phyloP scores from a whole-genome alignment of 805 yeast genomes.

The Cyberlindnera euphorbiiphila region DNA sequence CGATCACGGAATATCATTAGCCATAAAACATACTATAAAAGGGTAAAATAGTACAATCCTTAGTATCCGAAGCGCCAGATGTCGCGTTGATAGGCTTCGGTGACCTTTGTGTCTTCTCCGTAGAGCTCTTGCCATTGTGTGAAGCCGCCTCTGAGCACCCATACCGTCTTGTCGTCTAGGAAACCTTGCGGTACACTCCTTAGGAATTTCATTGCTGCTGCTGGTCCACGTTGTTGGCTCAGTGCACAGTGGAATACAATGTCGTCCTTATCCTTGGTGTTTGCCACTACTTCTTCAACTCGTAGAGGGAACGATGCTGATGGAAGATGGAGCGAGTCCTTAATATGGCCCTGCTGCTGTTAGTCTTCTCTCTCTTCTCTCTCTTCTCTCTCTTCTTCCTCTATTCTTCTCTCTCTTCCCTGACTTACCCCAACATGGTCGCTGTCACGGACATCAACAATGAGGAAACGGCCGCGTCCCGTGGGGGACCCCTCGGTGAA shows the following conservation, averaged over 20 bases:
- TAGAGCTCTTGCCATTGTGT: slow-evolving; percentile 74
- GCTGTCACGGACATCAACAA: slow-evolving; percentile 83
- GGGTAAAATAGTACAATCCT: not conserved
- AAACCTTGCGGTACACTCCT: slow-evolving; percentile 28
- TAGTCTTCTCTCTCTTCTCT: not conserved
- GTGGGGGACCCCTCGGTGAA: slow-evolving; percentile 35
- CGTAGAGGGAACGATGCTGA: slow-evolving; percentile 36
- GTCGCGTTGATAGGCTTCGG: slow-evolving; percentile 54
- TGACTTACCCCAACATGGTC: slow-evolving; percentile 71
- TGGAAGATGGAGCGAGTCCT: slow-evolving; percentile 53
- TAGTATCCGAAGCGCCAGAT: slow-evolving; percentile 34
- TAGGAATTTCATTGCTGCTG: slow-evolving; percentile 63
- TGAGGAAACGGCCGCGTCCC: slow-evolving; percentile 40
- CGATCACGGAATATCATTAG: too few relatives aligned
- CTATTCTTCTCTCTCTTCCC: too few relatives aligned
- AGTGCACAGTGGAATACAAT: slow-evolving; percentile 89
- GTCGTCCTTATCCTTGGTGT: slow-evolving; percentile 32
- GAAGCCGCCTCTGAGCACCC: slow-evolving; percentile 83
- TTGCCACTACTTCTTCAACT: slow-evolving; percentile 26
- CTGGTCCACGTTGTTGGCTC: slow-evolving; percentile 90
- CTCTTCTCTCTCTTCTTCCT: too few relatives aligned
- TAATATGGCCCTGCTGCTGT: slow-evolving; percentile 51
- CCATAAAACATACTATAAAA: not conserved
- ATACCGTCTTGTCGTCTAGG: slow-evolving; percentile 45
- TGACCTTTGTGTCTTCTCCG: slow-evolving; percentile 61